Conservation (phyloP, 208 protist species). For the Borovskyia barvae region DNA sequence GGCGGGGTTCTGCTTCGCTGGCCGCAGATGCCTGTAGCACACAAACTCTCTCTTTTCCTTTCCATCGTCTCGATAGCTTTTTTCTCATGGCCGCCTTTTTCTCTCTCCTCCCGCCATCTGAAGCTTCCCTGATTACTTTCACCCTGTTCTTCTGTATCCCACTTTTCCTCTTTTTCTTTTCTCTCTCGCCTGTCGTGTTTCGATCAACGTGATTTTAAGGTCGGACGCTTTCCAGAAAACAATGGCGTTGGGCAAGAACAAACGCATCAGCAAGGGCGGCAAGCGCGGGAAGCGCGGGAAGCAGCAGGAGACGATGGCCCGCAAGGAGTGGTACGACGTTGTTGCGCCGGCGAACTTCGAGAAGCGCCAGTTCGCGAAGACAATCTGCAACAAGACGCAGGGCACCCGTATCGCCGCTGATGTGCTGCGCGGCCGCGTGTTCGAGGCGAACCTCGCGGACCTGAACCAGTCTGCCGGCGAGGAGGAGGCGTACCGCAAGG, state of each 20-base stretch:
- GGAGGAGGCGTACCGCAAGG: constrained; percentile 94
- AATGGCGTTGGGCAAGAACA: constrained; percentile 96
- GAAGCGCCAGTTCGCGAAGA: constrained; percentile 95
- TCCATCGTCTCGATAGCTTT: too few species aligned
- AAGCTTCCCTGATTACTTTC: neutral
- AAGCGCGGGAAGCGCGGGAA: constrained; percentile 95
- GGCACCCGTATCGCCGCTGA: constrained; percentile 96
- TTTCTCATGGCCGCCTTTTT: too few species aligned
- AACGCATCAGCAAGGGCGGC: constrained; percentile 95
- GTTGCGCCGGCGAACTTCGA: constrained; percentile 97
- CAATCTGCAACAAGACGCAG: constrained; percentile 96
- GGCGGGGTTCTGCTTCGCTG: too few species aligned
- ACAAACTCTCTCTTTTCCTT: too few species aligned
- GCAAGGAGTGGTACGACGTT: constrained; percentile 99
- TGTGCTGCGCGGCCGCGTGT: constrained; percentile 95
- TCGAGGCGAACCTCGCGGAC: constrained; percentile 97
- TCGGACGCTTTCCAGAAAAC: too few species aligned
- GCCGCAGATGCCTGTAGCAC: too few species aligned
- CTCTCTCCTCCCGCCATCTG: neutral
- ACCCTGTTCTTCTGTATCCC: neutral
- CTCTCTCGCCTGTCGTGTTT: neutral
- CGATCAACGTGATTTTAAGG: too few species aligned
- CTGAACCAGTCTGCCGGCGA: constrained; percentile 89
- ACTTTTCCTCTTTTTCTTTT: neutral
- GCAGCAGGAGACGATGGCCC: constrained; percentile 96